phyloP scores from a whole-genome alignment of 2,329 filamentous ascomycete genomes.

The Epichloe amarillans region DNA sequence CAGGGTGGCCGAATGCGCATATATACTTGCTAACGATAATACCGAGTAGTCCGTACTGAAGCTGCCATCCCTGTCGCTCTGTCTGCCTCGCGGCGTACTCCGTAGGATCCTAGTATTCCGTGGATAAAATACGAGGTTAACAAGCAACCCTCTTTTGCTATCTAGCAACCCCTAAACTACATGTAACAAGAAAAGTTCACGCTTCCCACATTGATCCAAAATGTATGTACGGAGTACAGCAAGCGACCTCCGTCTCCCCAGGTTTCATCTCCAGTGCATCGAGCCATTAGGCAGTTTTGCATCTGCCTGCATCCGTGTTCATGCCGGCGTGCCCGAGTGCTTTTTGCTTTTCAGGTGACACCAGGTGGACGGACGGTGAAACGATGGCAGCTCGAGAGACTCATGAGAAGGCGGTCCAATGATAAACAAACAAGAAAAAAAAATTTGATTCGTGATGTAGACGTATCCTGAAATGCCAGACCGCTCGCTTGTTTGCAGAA shows the following conservation, averaged over 20 bases:
- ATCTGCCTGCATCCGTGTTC: background rate
- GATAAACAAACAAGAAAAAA: background rate
- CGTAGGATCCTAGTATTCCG: background rate
- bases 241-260: background rate
- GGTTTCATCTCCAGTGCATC: background rate
- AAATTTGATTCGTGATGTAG: background rate
- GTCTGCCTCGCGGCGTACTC: background rate
- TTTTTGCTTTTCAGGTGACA: background rate
- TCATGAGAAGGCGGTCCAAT: background rate
- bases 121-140: background rate
- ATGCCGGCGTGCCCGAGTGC: background rate
- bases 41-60: too few relatives aligned
- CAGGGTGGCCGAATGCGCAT: too few relatives aligned
- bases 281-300: background rate
- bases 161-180: too few relatives aligned
- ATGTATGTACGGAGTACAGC: background rate
- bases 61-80: too few relatives aligned
- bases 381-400: background rate
- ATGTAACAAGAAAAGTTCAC: background rate
- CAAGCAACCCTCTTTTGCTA: too few relatives aligned
- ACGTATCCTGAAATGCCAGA: conserved; percentile 1
- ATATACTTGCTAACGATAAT: too few relatives aligned
- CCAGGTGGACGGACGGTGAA: background rate
- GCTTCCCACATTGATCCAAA: background rate
- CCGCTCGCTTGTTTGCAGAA: conserved; percentile 4